Conservation (phyloP, 176 grass and related monocot species). For the Bolboschoenus planiculmis region DNA sequence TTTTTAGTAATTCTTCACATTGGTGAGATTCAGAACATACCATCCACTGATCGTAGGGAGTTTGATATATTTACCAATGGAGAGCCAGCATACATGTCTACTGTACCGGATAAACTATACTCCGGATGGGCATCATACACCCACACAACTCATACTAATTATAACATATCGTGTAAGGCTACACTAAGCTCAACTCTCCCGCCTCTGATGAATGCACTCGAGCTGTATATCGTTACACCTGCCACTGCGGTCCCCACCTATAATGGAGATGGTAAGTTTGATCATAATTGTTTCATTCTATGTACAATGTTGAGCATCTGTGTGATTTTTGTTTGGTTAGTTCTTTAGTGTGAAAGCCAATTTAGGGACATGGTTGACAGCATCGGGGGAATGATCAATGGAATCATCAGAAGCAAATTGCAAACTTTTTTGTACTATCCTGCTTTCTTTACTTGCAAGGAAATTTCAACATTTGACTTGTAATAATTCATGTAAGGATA, state of each 20-base stretch:
- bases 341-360: too few species aligned
- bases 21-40: not conserved
- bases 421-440: too few species aligned
- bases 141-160: not conserved
- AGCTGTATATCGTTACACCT: constrained; percentile 17
- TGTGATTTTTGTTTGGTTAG: too few species aligned
- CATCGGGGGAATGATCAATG: too few species aligned
- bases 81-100: too few species aligned
- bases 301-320: not conserved
- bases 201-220: constrained; percentile 29
- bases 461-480: too few species aligned
- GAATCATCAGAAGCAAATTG: too few species aligned
- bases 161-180: not conserved
- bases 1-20: constrained; percentile 22
- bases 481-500: too few species aligned
- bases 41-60: not conserved
- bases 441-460: too few species aligned
- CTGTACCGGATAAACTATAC: too few species aligned
- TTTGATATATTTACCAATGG: constrained; percentile 10
- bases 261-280: not conserved
- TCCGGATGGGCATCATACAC: not conserved
- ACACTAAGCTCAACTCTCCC: constrained; percentile 13
- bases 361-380: too few species aligned
- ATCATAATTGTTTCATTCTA: too few species aligned
- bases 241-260: not conserved